phyloP scores from a whole-genome alignment of 2,329 filamentous ascomycete genomes.

The Ampelomyces quisqualis region DNA sequence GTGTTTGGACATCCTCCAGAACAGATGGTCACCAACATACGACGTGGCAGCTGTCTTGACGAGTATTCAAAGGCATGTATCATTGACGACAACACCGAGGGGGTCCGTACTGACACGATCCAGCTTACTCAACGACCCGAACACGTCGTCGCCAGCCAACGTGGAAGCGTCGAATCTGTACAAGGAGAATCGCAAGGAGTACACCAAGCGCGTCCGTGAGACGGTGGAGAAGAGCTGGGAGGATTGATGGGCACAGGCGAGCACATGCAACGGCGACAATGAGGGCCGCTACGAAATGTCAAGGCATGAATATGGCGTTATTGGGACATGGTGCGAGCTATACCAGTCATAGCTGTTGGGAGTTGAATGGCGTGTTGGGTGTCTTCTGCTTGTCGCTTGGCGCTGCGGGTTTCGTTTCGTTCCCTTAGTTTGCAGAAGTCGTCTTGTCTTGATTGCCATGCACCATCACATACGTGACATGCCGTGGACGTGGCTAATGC shows the following conservation, averaged over 20 bases:
- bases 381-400: too few species aligned
- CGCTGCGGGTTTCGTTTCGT: not conserved
- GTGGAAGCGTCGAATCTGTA: conserved; percentile 98
- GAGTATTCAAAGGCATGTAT: conserved; percentile 84
- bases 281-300: conserved; percentile 1
- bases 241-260: conserved; percentile 55
- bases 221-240: conserved; percentile 99
- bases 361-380: conserved; percentile 4
- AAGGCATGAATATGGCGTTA: conserved; percentile 23
- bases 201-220: conserved; percentile 90
- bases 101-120: conserved; percentile 20
- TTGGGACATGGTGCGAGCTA: conserved; percentile 12
- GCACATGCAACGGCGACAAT: not conserved
- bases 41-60: conserved; percentile 96
- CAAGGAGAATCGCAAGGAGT: conserved; percentile 97
- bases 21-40: conserved; percentile 97
- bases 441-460: not conserved
- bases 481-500: too few species aligned
- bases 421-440: not conserved
- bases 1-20: conserved; percentile 95
- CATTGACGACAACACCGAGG: not conserved
- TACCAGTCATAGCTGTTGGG: conserved; percentile 9
- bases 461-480: too few species aligned
- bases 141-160: conserved; percentile 96
- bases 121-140: conserved; percentile 94